Evolutionary conservation across 2,329 filamentous ascomycete genomes (phyloP), one percentile per base, ranked within the genome.

Genomic region (Colletotrichum endophyticum): DNA sequence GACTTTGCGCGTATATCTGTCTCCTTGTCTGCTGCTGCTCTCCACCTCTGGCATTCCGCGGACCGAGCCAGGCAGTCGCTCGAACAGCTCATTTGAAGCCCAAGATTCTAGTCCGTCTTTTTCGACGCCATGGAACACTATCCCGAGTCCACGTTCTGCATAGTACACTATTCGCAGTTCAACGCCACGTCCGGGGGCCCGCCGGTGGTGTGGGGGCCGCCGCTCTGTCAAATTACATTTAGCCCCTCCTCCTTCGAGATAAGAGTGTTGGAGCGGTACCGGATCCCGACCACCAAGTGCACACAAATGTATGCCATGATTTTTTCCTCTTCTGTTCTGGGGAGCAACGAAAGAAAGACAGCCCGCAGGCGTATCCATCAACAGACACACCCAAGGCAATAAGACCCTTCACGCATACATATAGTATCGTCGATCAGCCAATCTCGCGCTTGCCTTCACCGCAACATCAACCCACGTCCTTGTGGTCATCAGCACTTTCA

Each of bases 391-490:
- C 28, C 44, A 56, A 59, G 12, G 27, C 56, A 66, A 49, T 12
- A 22, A 59, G 67, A 74, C 63, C 70, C 66, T 77, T 71, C 67
- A 63, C 73, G 70, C 70, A 77, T 77, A 66, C 62, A 73, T 76
- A 36, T 76, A 36, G 34, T 36, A 61, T 72, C 53, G 30, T 62
- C 59, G 28, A 69, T 57, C 63, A 63, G n/a, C 44, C 56, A 63
- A n/a, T 44, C 59, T 30, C 44, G 56, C 44, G 27, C 44, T 57
- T 44, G 63, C 59, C 59, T 71, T 73, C 64, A 73, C 70, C 73
- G 70, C 64, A 76, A 73, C 49, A 70, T 64, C 64, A 49, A 70
- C 25, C 64, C 9, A 34, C 34, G 19, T 8, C 6, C 36, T 34
- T 30, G 16, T 39, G 70, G 74, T 76, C 70, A 73, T 70, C 64